A percentile compares a stretch with the other conserved stretches of the same genome.
These are phyloP conservation scores for Coniferiporia sulphurascens DNA, from an alignment of 1,284 basidiomycete genomes.

Conservation along the genomic window DNA sequence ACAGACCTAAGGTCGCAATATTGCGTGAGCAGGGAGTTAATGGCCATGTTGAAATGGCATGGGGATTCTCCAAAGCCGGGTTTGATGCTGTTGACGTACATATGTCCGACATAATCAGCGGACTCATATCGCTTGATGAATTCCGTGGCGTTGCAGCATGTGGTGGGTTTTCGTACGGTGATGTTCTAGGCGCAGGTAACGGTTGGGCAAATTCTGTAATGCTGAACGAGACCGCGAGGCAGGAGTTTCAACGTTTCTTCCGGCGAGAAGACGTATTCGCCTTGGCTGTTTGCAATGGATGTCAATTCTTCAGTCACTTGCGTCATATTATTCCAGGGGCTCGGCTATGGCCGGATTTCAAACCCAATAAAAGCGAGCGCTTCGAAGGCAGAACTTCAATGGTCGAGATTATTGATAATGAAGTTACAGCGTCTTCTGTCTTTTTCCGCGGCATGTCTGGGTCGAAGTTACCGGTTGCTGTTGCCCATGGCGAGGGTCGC, in stretches of 20 bases:
- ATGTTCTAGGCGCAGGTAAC: conserved; percentile 95
- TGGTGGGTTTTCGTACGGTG: conserved; percentile 98
- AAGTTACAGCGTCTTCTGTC: conserved; percentile 58
- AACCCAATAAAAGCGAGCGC: conserved; percentile 82
- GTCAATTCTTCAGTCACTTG: conserved; percentile 92
- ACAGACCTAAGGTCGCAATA: conserved; percentile 87
- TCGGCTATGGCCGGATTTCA: conserved; percentile 86
- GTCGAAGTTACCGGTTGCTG: conserved; percentile 84
- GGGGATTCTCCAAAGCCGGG: conserved; percentile 90
- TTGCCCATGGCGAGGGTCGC: conserved; percentile 95
- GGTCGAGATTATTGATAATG: conserved; percentile 68
- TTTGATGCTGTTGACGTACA: conserved; percentile 96
- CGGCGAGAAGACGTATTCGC: conserved; percentile 77
- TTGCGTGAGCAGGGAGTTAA: conserved; percentile 98
- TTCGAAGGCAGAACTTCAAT: conserved; percentile 87
- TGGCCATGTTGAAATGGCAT: conserved; percentile 98
- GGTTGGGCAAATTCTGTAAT: conserved; percentile 97
- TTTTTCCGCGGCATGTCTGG: conserved; percentile 89
- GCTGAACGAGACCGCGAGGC: conserved; percentile 69
- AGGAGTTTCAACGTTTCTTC: conserved; percentile 83
- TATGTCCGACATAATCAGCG: conserved; percentile 93
- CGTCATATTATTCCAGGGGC: conserved; percentile 86
- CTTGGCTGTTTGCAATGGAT: conserved; percentile 96
- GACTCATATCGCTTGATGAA: conserved; percentile 52
- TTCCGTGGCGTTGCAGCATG: conserved; percentile 94